These are phyloP conservation scores for Penstemon eatonii DNA, from an alignment of 257 asterid genomes.

Conservation along the genomic window DNA sequence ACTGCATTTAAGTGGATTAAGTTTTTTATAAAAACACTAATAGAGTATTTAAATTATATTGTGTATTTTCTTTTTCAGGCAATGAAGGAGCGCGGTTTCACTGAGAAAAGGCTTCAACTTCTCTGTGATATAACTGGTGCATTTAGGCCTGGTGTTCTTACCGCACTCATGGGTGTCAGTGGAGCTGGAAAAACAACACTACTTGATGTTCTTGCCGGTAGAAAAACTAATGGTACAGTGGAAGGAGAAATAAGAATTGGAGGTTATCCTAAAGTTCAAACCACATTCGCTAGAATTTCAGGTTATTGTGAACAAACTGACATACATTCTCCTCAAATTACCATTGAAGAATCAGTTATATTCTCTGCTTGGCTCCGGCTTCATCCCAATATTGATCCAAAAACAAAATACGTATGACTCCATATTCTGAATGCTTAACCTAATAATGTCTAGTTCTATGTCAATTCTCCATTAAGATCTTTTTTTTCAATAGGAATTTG, in stretches of 20 bases:
- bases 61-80: constrained; percentile 36
- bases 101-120: constrained; percentile 46
- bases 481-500: constrained; percentile 42
- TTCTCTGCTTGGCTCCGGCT: constrained; percentile 70
- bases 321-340: constrained; percentile 57
- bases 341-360: constrained; percentile 55
- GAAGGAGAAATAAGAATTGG: constrained; percentile 58
- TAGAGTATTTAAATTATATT: neutral
- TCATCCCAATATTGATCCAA: constrained; percentile 39
- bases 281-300: constrained; percentile 52
- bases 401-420: constrained; percentile 43
- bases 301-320: constrained; percentile 64
- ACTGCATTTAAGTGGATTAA: neutral
- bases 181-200: constrained; percentile 73
- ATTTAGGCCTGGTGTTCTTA: constrained; percentile 60
- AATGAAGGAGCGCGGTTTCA: constrained; percentile 56
- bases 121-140: constrained; percentile 54
- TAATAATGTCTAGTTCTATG: neutral
- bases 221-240: constrained; percentile 53
- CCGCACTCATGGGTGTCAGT: constrained; percentile 66
- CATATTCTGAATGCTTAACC: neutral
- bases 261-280: constrained; percentile 59
- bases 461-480: neutral
- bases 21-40: neutral
- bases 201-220: constrained; percentile 64